phyloP scores from a whole-genome alignment of 169 alveolate genomes.

The Plasmodium sp. region DNA sequence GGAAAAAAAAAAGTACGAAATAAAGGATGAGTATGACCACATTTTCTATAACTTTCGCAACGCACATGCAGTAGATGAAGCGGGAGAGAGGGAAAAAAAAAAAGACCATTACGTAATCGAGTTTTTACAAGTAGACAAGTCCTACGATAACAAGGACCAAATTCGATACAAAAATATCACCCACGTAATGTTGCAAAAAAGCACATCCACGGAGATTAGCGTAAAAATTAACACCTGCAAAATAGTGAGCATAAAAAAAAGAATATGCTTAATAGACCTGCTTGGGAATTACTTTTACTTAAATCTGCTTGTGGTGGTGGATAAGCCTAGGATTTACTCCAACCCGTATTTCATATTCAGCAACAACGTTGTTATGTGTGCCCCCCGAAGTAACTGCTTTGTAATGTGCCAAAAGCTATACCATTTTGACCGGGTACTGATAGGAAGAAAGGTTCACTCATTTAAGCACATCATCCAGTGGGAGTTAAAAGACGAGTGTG shows the following conservation, averaged over 20 bases:
- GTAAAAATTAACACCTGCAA: constrained; percentile 59
- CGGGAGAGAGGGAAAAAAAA: background rate
- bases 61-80: background rate
- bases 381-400: constrained; percentile 14
- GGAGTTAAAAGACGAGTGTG: constrained; percentile 28
- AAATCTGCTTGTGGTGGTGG: constrained; percentile 51
- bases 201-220: constrained; percentile 15
- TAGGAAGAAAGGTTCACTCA: constrained; percentile 10
- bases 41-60: constrained; percentile 22
- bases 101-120: constrained; percentile 6
- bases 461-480: constrained; percentile 20
- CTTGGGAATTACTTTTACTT: constrained; percentile 31
- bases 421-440: constrained; percentile 49
- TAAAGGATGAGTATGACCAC: constrained; percentile 61
- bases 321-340: constrained; percentile 58
- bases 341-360: constrained; percentile 64
- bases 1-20: constrained; percentile 49
- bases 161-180: constrained; percentile 50
- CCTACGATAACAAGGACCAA: constrained; percentile 33
- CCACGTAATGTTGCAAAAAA: constrained; percentile 50
- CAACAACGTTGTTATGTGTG: constrained; percentile 37
- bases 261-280: constrained; percentile 59
- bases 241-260: constrained; percentile 29
- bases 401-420: constrained; percentile 16
- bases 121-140: constrained; percentile 40